These are phyloP conservation scores for Gossypium schwendimanii DNA, from an alignment of 441 rosid species.

Conservation along the genomic window DNA sequence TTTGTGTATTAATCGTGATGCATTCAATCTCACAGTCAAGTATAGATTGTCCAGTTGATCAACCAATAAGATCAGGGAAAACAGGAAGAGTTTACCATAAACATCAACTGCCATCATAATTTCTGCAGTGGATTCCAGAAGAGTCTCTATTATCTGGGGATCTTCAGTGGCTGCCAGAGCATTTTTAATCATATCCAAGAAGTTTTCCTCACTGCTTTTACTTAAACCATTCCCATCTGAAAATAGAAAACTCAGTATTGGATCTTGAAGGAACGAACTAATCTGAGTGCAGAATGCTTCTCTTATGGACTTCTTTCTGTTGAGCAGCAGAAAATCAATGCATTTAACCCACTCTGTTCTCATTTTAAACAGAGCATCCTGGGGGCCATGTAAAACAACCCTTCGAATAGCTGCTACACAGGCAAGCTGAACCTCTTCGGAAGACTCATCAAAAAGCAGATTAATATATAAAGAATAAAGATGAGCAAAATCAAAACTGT, in stretches of 20 bases:
- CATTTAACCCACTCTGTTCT: constrained; percentile 73
- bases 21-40: constrained; percentile 59
- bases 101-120: constrained; percentile 70
- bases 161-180: constrained; percentile 58
- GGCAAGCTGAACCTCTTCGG: constrained; percentile 82
- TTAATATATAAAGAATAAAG: constrained; percentile 59
- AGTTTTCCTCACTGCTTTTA: constrained; percentile 40
- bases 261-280: constrained; percentile 52
- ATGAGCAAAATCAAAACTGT: constrained; percentile 32
- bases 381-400: constrained; percentile 59
- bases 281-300: constrained; percentile 87
- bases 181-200: constrained; percentile 55
- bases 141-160: constrained; percentile 67
- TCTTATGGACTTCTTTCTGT: constrained; percentile 66
- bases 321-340: constrained; percentile 57
- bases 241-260: constrained; percentile 54
- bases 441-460: constrained; percentile 69
- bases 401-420: constrained; percentile 66
- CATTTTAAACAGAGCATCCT: constrained; percentile 43
- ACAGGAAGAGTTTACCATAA: constrained; percentile 58
- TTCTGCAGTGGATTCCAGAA: constrained; percentile 71
- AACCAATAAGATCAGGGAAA: constrained; percentile 67
- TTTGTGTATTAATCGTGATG: constrained; percentile 66
- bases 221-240: constrained; percentile 30
- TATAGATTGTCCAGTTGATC: constrained; percentile 85